Conservation (phyloP, 306 rosid genomes). For the Vigna nakashimae region DNA sequence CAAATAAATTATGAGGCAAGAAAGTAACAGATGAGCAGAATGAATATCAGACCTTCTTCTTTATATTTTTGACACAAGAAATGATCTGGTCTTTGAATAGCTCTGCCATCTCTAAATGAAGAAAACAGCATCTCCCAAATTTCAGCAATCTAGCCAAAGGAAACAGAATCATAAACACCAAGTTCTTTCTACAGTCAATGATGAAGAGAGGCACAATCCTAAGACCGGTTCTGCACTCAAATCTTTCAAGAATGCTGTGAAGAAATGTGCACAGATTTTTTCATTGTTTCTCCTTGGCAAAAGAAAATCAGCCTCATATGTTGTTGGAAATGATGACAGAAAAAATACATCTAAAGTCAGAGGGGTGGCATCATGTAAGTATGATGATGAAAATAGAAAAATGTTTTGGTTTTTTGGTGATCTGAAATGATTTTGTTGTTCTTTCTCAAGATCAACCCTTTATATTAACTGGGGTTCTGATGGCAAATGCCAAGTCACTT, state of each 20-base stretch:
- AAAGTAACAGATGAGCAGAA: not conserved
- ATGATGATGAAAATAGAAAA: not conserved
- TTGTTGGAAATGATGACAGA: constrained; percentile 36
- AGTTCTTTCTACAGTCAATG: not conserved
- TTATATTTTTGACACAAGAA: constrained; percentile 23
- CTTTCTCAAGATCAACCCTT: constrained; percentile 34
- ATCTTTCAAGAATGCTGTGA: constrained; percentile 56
- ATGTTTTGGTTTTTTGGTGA: not conserved
- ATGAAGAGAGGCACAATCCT: constrained; percentile 22
- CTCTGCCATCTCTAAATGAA: constrained; percentile 62
- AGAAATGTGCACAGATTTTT: constrained; percentile 55
- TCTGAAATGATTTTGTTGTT: constrained; percentile 12
- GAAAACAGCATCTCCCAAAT: constrained; percentile 47
- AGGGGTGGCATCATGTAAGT: constrained; percentile 66
- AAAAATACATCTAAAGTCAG: constrained; percentile 40
- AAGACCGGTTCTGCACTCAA: constrained; percentile 42
- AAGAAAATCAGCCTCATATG: constrained; percentile 49
- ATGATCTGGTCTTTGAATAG: constrained; percentile 38
- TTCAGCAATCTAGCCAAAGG: constrained; percentile 46
- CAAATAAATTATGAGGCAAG: constrained; percentile 23
- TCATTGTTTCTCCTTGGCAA: constrained; percentile 42
- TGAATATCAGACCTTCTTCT: constrained; percentile 15
- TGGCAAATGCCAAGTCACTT: constrained; percentile 7
- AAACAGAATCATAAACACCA: constrained; percentile 30
- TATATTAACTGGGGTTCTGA: constrained; percentile 14